A percentile compares a stretch with the other conserved stretches of the same genome.
Conservation (phyloP, 345 rosid genomes). For the Cardiospermum halicacabum region DNA sequence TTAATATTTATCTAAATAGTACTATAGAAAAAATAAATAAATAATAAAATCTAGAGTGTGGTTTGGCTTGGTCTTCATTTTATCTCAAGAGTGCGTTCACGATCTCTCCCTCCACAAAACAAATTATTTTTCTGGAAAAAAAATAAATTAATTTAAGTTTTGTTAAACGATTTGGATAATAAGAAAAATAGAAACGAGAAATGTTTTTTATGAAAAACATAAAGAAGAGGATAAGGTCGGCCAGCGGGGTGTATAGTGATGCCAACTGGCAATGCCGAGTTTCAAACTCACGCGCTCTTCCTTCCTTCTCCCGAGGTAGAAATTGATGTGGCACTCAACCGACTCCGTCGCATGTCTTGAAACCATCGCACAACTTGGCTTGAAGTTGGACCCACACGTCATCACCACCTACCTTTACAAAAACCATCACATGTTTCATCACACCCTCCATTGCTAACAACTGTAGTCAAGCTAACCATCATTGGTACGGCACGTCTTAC, state of each 20-base stretch:
- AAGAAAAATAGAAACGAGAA: neutral
- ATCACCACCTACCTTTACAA: neutral
- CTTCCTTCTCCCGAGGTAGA: slow-evolving; percentile 13
- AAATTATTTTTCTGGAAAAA: neutral
- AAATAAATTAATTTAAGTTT: neutral
- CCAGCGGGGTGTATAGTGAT: slow-evolving; percentile 40
- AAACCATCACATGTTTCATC: slow-evolving; percentile 15
- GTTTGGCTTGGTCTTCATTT: slow-evolving; percentile 17
- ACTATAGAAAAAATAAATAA: too few relatives aligned
- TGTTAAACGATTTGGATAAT: neutral
- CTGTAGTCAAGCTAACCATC: neutral
- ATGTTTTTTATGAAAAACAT: slow-evolving; percentile 1
- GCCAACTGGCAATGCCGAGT: slow-evolving; percentile 50
- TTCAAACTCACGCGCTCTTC: slow-evolving; percentile 33
- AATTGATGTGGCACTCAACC: slow-evolving; percentile 4
- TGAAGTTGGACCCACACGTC: slow-evolving; percentile 20
- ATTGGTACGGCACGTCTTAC: rapidly evolving
- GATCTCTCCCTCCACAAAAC: slow-evolving; percentile 7
- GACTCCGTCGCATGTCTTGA: slow-evolving; percentile 11
- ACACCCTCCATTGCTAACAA: neutral
- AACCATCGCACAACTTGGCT: neutral
- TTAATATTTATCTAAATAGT: too few relatives aligned
- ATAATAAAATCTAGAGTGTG: slow-evolving; percentile 49
- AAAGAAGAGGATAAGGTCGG: slow-evolving; percentile 69
- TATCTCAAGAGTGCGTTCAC: slow-evolving; percentile 23